These are phyloP conservation scores for Aspergillus nomiae DNA, from an alignment of 2,329 filamentous ascomycete species.

Conservation along the genomic window DNA sequence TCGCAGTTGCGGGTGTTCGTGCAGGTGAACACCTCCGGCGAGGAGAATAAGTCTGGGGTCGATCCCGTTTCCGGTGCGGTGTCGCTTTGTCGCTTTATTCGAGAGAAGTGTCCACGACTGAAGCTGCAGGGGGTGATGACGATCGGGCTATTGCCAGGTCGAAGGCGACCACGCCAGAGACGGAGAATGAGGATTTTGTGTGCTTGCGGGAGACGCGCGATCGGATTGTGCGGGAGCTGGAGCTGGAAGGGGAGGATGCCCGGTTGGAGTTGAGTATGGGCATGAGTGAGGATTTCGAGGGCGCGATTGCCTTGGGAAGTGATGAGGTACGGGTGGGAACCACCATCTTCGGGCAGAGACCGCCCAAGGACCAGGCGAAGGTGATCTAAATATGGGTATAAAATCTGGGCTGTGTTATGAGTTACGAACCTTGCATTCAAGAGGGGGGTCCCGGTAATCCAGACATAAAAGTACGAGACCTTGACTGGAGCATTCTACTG, in stretches of 20 bases:
- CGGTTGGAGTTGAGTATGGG: constrained; percentile 92
- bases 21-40: constrained; percentile 93
- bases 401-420: not conserved
- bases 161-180: constrained; percentile 69
- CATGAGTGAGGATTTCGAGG: constrained; percentile 96
- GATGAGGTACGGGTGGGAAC: constrained; percentile 89
- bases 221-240: constrained; percentile 65
- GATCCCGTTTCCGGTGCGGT: constrained; percentile 61
- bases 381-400: constrained; percentile 45
- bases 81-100: constrained; percentile 69
- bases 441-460: not conserved
- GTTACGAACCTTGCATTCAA: constrained; percentile 14
- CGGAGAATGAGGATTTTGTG: constrained; percentile 90
- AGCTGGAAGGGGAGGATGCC: constrained; percentile 46
- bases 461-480: not conserved
- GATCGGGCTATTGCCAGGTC: constrained; percentile 89
- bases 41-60: constrained; percentile 81
- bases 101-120: constrained; percentile 71
- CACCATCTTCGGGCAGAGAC: constrained; percentile 86
- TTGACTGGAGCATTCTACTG: not conserved
- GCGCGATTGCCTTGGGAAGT: constrained; percentile 80
- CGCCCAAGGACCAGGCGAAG: constrained; percentile 76
- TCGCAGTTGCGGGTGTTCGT: constrained; percentile 72
- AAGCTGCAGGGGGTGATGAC: constrained; percentile 88
- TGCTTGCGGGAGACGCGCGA: constrained; percentile 70